phyloP scores from a whole-genome alignment of 495 filamentous ascomycete genomes.

The Trichocladium uniseriatum region DNA sequence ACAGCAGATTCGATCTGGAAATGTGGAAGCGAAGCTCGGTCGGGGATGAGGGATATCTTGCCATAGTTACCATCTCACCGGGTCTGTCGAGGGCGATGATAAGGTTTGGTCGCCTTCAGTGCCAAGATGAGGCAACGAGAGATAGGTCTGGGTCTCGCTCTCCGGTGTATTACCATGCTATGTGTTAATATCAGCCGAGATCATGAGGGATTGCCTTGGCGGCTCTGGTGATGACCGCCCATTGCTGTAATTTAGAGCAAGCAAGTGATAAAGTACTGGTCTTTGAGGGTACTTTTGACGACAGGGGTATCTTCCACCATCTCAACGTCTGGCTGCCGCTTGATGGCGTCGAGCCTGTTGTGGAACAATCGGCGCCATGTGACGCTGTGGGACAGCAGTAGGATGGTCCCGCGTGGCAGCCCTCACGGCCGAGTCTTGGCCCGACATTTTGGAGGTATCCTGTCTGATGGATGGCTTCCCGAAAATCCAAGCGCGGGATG shows the following conservation, averaged over 20 bases:
- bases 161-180: background rate
- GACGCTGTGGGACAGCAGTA: background rate
- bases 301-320: background rate
- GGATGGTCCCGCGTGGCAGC: background rate
- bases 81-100: background rate
- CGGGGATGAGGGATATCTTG: too few relatives aligned
- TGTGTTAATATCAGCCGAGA: conserved; percentile 1
- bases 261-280: background rate
- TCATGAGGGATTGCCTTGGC: too few relatives aligned
- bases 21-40: too few relatives aligned
- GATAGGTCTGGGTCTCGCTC: background rate
- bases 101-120: background rate
- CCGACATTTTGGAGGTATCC: background rate
- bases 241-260: background rate
- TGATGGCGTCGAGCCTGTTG: background rate
- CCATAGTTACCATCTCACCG: too few relatives aligned
- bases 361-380: background rate
- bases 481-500: background rate
- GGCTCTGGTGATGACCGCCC: too few relatives aligned
- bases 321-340: background rate
- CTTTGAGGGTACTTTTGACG: background rate
- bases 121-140: conserved; percentile 1
- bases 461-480: background rate
- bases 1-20: too few relatives aligned
- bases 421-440: background rate